Evolutionary conservation across 805 yeast species (phyloP).

Genomic region (Yarrowia sp.): DNA sequence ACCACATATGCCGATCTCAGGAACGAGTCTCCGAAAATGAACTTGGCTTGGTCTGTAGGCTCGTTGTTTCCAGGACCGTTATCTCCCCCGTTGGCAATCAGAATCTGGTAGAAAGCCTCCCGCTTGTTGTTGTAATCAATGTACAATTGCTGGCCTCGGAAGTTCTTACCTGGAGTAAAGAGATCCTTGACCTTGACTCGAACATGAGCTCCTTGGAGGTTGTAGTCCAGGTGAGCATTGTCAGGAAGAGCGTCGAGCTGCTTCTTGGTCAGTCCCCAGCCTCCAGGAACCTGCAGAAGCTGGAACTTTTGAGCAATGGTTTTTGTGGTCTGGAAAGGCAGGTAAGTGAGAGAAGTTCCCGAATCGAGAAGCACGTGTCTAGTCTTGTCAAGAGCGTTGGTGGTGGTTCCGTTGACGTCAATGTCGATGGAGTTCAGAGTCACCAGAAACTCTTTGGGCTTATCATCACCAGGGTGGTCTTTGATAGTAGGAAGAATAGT

Average conservation of each 20-base stretch:
- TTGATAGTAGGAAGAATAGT: slow-evolving; percentile 53
- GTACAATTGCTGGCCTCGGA: neutral
- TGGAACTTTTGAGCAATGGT: slow-evolving; percentile 51
- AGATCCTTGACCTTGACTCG: slow-evolving; percentile 82
- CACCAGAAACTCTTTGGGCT: slow-evolving; percentile 20
- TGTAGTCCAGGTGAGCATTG: slow-evolving; percentile 91
- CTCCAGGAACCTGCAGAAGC: slow-evolving; percentile 43
- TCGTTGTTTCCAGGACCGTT: slow-evolving; percentile 55
- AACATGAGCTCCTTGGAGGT: slow-evolving; percentile 89
- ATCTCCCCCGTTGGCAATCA: slow-evolving; percentile 8
- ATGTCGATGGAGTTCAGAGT: slow-evolving; percentile 38
- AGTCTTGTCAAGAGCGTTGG: slow-evolving; percentile 24
- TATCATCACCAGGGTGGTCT: neutral
- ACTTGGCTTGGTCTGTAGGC: slow-evolving; percentile 53
- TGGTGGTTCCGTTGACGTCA: slow-evolving; percentile 48
- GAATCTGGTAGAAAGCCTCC: slow-evolving; percentile 8
- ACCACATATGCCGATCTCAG: slow-evolving; percentile 69
- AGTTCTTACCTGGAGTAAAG: slow-evolving; percentile 42
- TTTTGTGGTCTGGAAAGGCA: slow-evolving; percentile 5
- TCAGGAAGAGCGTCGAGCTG: slow-evolving; percentile 65
- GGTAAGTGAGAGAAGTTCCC: slow-evolving; percentile 58
- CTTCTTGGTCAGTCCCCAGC: slow-evolving; percentile 68
- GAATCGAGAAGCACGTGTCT: slow-evolving; percentile 54
- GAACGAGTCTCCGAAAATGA: slow-evolving; percentile 63
- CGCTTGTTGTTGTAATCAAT: neutral